These are phyloP conservation scores for Lenzites betulinus DNA, from an alignment of 768 basidiomycete species.

Conservation along the genomic window DNA sequence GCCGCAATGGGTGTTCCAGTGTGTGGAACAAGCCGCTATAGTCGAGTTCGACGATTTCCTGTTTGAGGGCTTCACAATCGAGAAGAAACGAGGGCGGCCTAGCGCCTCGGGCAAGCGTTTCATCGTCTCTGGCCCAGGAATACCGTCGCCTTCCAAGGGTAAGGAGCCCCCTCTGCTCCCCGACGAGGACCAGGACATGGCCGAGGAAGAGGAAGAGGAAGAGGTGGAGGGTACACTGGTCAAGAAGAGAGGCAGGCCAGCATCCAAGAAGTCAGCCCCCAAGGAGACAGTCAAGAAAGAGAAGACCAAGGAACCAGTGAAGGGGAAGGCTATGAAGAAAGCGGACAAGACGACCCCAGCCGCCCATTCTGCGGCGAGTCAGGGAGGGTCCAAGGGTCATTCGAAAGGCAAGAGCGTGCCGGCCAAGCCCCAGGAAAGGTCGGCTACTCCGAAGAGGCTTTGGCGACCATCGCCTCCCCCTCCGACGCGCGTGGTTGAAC, in stretches of 20 bases:
- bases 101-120: background rate
- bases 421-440: background rate
- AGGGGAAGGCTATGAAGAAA: background rate
- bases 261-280: background rate
- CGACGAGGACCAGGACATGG: background rate
- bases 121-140: background rate
- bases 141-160: background rate
- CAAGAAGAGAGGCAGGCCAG: background rate
- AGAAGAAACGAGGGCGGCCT: conserved; percentile 10
- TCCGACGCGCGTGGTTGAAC: conserved; percentile 10
- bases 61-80: conserved; percentile 15
- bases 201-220: conserved; percentile 4
- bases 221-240: background rate
- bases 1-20: conserved; percentile 22
- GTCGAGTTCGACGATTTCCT: conserved; percentile 17
- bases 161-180: background rate
- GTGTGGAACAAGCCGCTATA: conserved; percentile 16
- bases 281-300: background rate
- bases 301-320: background rate
- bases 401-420: background rate
- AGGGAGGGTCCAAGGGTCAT: background rate
- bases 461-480: conserved; percentile 20
- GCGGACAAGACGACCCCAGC: background rate
- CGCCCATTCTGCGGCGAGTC: background rate
- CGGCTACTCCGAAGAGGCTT: background rate